phyloP scores from a whole-genome alignment of 2,329 filamentous ascomycete species.

The Eutypa lata region DNA sequence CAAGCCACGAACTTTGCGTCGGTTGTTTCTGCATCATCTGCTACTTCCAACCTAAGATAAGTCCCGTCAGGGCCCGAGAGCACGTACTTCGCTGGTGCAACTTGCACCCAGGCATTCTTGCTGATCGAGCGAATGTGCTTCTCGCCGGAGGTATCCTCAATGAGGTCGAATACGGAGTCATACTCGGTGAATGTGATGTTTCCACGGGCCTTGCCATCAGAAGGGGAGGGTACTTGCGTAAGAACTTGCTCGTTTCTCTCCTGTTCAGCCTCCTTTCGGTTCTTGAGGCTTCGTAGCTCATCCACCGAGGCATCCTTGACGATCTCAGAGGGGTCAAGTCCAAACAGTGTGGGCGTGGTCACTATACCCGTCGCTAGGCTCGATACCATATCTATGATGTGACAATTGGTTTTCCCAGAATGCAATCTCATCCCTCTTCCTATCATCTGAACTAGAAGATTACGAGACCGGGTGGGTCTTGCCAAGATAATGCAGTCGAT shows the following conservation, averaged over 20 bases:
- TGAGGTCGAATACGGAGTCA: slow-evolving; percentile 84
- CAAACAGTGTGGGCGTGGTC: slow-evolving; percentile 88
- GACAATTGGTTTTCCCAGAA: slow-evolving; percentile 80
- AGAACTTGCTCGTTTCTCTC: slow-evolving; percentile 24
- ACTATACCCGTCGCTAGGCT: slow-evolving; percentile 80
- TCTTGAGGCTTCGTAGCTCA: slow-evolving; percentile 56
- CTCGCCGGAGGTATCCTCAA: slow-evolving; percentile 77
- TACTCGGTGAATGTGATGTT: slow-evolving; percentile 84
- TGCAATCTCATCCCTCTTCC: slow-evolving; percentile 86
- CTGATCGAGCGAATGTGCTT: slow-evolving; percentile 75
- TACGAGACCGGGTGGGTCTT: slow-evolving; percentile 86
- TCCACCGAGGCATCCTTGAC: slow-evolving; percentile 63
- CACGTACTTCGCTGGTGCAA: slow-evolving; percentile 67
- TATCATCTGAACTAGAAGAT: slow-evolving; percentile 95
- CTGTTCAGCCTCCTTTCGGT: slow-evolving; percentile 43
- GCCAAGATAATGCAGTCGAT: slow-evolving; percentile 90
- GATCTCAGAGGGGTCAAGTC: slow-evolving; percentile 79
- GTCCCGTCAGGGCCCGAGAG: slow-evolving; percentile 65
- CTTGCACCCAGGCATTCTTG: slow-evolving; percentile 76
- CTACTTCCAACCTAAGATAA: slow-evolving; percentile 51
- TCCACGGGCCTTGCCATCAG: slow-evolving; percentile 13
- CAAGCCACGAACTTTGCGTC: slow-evolving; percentile 38
- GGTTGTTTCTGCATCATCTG: slow-evolving; percentile 26
- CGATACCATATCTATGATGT: slow-evolving; percentile 94
- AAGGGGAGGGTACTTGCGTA: neutral